Evolutionary conservation across 2,329 filamentous ascomycete genomes (phyloP), one percentile per base, ranked within the genome.

Genomic region (Rugonectria rugulosa): DNA sequence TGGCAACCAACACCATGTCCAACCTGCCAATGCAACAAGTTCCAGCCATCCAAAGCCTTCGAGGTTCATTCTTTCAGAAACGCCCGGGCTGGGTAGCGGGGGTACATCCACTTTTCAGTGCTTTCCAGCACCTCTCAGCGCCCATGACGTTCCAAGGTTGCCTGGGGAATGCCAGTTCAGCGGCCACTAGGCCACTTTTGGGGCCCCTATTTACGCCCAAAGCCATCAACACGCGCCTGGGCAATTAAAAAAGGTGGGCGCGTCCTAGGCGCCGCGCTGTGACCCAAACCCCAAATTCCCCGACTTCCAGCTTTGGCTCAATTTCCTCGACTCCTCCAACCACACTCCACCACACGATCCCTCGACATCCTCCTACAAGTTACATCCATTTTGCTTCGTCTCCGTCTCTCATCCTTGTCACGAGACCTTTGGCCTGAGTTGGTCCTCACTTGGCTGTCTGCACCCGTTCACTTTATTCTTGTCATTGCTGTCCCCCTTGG

Each of bases 111-210:
- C 44, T 43, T 36, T n/a, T 15, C 24, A 26, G 51, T 10, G 21
- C 9, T 23, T 40, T 26, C 15, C 29, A 54, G 51, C 6, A 6
- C 14, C 9, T 34, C 11, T 21, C 6, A 46, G 34, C 36, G 19
- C 31, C 45, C 45, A 53, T 27, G 38, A 47, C 50, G 64, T 67
- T n/a, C n/a, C n/a, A n/a, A n/a, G n/a, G n/a, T n/a, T 66, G 64
- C 62, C 63, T 27, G 44, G 62, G 64, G 54, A 64, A 65, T 59
- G 52, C 47, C 20, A 48, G 47, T 23, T 34, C 27, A 54, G 50
- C 53, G 56, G 53, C 43, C 56, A 50, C 56, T 64, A 65, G 29
- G 19, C 43, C 48, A 36, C 12, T 31, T 66, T 56, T 36, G 50
- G 52, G 56, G 50, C 45, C 53, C n/a, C 14, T 19, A 37, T 45